Evolutionary conservation across 768 basidiomycete genomes (phyloP), one percentile per base, ranked within the genome.

Genomic region (Kwoniella shandongensis): DNA sequence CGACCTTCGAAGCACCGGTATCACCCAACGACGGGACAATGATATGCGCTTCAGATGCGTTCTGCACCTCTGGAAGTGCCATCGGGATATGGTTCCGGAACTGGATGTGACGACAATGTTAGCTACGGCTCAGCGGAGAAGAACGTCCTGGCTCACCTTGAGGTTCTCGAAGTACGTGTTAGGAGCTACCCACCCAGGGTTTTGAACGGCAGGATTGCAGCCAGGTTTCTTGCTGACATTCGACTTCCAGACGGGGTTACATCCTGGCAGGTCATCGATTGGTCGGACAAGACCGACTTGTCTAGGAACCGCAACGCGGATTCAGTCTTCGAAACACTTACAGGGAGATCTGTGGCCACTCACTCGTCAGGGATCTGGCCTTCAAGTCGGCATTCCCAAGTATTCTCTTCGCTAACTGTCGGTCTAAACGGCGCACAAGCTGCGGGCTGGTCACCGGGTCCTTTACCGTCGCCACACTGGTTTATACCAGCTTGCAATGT

Each of bases 321-420:
- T 7, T 42, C n/a, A n/a, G n/a, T 17, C 40, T n/a, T n/a, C n/a
- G n/a, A n/a, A n/a, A n/a, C n/a, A n/a, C n/a, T n/a, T n/a, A n/a
- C n/a, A n/a, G n/a, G n/a, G n/a, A n/a, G n/a, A n/a, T n/a, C n/a
- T n/a, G n/a, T n/a, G 20, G 5, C 7, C n/a, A 63, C 68, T 51
- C 40, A 66, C 68, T 73, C 71, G 41, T 67, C 60, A 1, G 67
- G 67, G 25, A 73, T 64, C 48, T 68, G 36, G 13, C 59, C 54
- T 48, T 70, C 55, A 10, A 59, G 51, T 41, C 69, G 42, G 46
- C 72, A 73, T 11, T 62, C 41, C 51, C 51, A 57, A 4, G 49
- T 41, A 1, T 50, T 42, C 17, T 52, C 36, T 8, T 35, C 45
- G 30, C 46, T 55, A 45, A 66, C 29, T 1, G 61, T 50, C 20